These are phyloP conservation scores for Penicillium decumbens DNA, from an alignment of 2,329 filamentous ascomycete species.

Conservation along the genomic window DNA sequence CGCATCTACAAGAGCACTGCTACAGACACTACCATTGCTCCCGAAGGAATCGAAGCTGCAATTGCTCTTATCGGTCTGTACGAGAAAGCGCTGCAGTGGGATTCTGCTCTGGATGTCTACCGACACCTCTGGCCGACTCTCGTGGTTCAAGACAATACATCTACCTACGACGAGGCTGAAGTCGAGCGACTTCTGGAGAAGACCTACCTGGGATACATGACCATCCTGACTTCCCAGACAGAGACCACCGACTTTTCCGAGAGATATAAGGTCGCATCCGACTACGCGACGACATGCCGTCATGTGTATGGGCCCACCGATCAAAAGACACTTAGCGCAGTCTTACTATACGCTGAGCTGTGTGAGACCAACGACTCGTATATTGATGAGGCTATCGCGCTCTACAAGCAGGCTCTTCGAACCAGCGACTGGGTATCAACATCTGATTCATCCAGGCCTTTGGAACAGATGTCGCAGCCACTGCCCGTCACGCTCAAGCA, in stretches of 20 bases:
- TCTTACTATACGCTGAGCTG: slow-evolving; percentile 42
- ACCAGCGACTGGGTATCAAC: slow-evolving; percentile 36
- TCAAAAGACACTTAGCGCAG: slow-evolving; percentile 37
- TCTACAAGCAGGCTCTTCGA: slow-evolving; percentile 48
- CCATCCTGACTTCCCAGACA: slow-evolving; percentile 45
- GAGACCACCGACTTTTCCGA: slow-evolving; percentile 42
- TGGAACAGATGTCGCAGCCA: slow-evolving; percentile 34
- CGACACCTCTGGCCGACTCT: slow-evolving; percentile 47
- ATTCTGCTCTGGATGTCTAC: slow-evolving; percentile 46
- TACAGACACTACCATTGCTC: slow-evolving; percentile 25
- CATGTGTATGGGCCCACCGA: slow-evolving; percentile 36
- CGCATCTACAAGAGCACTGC: slow-evolving; percentile 42
- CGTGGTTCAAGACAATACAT: slow-evolving; percentile 40
- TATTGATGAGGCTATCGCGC: slow-evolving; percentile 42
- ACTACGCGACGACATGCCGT: slow-evolving; percentile 48
- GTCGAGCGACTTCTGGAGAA: slow-evolving; percentile 43
- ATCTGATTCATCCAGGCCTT: slow-evolving; percentile 23
- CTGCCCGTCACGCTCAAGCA: slow-evolving; percentile 48
- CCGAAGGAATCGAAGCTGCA: slow-evolving; percentile 46
- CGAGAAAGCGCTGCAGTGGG: slow-evolving; percentile 44
- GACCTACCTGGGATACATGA: slow-evolving; percentile 47
- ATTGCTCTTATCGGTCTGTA: slow-evolving; percentile 45
- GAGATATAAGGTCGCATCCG: slow-evolving; percentile 45
- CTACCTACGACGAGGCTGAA: slow-evolving; percentile 34
- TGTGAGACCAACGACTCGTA: slow-evolving; percentile 46